Evolutionary conservation across 108 stramenopile species (phyloP).

Genomic region (Pseudonitzschia delicatissima): DNA sequence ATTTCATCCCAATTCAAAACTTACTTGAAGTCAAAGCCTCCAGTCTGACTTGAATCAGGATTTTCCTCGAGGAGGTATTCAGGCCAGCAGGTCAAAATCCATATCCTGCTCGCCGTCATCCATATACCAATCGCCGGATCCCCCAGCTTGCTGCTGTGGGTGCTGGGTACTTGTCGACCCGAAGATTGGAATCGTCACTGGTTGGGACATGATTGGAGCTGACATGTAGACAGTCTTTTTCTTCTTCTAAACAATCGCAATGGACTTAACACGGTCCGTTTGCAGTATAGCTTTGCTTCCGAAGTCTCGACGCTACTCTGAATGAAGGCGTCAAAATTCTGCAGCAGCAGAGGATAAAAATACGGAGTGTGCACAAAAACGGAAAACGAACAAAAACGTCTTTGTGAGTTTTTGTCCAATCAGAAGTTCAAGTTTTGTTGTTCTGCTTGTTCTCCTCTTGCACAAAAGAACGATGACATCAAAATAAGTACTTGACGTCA

Average conservation of each 20-base stretch:
- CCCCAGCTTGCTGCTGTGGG: not conserved
- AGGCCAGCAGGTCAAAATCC: slow-evolving; percentile 83
- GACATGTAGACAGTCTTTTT: not conserved
- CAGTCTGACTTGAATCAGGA: slow-evolving; percentile 18
- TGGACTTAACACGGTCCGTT: no score
- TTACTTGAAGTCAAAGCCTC: slow-evolving; percentile 69
- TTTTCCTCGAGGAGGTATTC: slow-evolving; percentile 83
- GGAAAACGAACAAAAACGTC: not conserved
- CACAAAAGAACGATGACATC: slow-evolving; percentile 10
- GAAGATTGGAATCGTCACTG: slow-evolving; percentile 24
- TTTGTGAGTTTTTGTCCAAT: not conserved
- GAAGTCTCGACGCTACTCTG: not conserved
- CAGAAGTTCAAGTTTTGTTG: not conserved
- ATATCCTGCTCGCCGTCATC: slow-evolving; percentile 34
- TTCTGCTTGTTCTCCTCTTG: not conserved
- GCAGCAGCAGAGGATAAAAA: not conserved
- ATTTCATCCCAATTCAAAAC: not conserved
- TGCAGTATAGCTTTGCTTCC: not conserved
- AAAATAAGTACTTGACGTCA: not conserved
- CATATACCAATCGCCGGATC: slow-evolving; percentile 1
- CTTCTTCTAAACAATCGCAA: no score
- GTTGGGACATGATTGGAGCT: slow-evolving; percentile 8
- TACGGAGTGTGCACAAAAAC: not conserved
- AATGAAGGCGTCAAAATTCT: not conserved
- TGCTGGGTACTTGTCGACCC: slow-evolving; percentile 11